Percentiles rank a stretch among this genome's conserved stretches.
These are phyloP conservation scores for Passiflora organensis DNA, from an alignment of 345 rosid genomes.

Conservation along the genomic window DNA sequence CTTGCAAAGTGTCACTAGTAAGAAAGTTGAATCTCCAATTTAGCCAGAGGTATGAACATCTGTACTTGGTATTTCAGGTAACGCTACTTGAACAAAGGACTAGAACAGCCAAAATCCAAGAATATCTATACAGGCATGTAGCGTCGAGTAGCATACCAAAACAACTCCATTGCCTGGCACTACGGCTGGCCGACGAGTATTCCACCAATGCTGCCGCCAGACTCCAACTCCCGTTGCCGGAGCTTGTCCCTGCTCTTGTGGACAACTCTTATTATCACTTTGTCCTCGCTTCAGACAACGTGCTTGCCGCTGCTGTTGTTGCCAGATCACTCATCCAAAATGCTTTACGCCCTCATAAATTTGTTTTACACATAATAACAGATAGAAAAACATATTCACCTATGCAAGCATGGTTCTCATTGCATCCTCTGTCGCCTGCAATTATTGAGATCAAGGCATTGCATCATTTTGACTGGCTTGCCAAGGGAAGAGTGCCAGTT, in stretches of 20 bases:
- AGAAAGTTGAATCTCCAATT: neutral
- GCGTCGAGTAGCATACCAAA: slow-evolving; percentile 97
- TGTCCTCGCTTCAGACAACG: slow-evolving; percentile 87
- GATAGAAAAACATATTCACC: slow-evolving; percentile 89
- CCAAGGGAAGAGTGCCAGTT: slow-evolving; percentile 92
- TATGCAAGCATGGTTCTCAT: slow-evolving; percentile 98
- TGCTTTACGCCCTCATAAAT: slow-evolving; percentile 54
- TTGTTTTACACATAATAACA: slow-evolving; percentile 83
- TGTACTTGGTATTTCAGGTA: slow-evolving; percentile 57
- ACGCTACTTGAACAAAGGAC: slow-evolving; percentile 81
- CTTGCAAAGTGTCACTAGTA: too few relatives aligned
- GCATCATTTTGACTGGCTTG: slow-evolving; percentile 96
- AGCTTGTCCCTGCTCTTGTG: slow-evolving; percentile 77
- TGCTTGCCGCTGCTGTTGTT: slow-evolving; percentile 88
- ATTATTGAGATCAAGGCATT: slow-evolving; percentile 86
- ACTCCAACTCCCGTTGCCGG: slow-evolving; percentile 76
- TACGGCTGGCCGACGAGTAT: slow-evolving; percentile 79
- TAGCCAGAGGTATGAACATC: too few relatives aligned
- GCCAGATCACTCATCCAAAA: slow-evolving; percentile 66
- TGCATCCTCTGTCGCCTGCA: slow-evolving; percentile 79
- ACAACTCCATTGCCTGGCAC: slow-evolving; percentile 85
- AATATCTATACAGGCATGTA: slow-evolving; percentile 84
- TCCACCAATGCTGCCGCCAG: slow-evolving; percentile 90
- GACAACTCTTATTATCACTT: slow-evolving; percentile 77
- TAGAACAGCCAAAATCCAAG: slow-evolving; percentile 88